These are phyloP conservation scores for Leccinum fuscescens DNA, from an alignment of 1,284 basidiomycete species.

Conservation along the genomic window DNA sequence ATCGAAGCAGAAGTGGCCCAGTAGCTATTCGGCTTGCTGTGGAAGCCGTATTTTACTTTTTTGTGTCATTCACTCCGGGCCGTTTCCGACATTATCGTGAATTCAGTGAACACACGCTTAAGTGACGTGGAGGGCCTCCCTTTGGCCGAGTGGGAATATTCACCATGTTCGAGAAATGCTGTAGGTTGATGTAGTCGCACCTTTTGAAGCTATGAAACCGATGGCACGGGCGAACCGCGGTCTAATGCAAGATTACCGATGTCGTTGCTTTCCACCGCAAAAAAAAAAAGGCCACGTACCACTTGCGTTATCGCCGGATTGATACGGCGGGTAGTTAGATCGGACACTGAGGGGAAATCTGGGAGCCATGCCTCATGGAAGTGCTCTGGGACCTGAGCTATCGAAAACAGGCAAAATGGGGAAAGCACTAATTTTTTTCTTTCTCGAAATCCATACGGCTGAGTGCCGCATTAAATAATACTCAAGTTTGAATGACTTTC, in stretches of 20 bases:
- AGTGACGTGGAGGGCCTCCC: background rate
- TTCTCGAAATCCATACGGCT: conserved; percentile 11
- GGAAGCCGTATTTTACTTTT: conserved; percentile 2
- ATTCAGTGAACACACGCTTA: background rate
- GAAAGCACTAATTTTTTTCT: background rate
- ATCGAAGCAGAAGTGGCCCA: conserved; percentile 1
- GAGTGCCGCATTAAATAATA: background rate
- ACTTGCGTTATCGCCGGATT: background rate
- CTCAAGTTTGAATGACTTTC: conserved; percentile 1
- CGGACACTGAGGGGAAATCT: background rate
- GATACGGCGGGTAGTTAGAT: background rate
- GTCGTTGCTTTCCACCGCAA: background rate
- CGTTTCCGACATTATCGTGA: background rate
- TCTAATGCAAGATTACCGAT: background rate
- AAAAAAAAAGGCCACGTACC: background rate
- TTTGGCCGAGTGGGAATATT: background rate
- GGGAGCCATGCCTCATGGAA: conserved; percentile 6
- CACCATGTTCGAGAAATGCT: background rate
- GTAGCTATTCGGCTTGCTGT: background rate
- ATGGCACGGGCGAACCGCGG: background rate
- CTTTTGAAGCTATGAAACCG: conserved; percentile 1
- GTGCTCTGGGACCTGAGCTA: conserved; percentile 4
- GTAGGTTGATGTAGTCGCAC: background rate
- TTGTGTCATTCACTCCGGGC: background rate
- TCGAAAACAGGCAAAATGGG: conserved; percentile 11